These are phyloP conservation scores for Globisporangium emineosum DNA, from an alignment of 352 stramenopile species.

Conservation along the genomic window DNA sequence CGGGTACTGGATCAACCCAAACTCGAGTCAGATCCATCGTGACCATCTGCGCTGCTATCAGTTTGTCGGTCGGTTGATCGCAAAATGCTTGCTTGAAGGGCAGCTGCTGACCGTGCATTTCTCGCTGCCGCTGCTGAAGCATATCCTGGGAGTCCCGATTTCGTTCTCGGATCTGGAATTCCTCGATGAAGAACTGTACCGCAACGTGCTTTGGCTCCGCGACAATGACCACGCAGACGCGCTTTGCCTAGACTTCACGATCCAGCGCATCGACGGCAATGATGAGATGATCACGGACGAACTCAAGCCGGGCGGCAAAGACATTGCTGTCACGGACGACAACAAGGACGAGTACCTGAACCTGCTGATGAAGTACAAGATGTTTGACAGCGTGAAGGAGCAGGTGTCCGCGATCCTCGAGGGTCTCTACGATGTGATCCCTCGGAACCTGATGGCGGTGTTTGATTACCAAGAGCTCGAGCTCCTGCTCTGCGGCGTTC, in stretches of 20 bases:
- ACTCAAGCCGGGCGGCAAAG: constrained; percentile 88
- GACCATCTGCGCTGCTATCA: constrained; percentile 76
- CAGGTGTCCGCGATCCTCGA: constrained; percentile 90
- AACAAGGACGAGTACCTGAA: constrained; percentile 97
- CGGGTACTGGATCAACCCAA: constrained; percentile 83
- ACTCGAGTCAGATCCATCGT: constrained; percentile 57
- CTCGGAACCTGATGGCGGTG: constrained; percentile 81
- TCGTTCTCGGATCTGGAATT: constrained; percentile 82
- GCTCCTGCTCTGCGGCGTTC: constrained; percentile 90
- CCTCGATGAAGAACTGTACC: constrained; percentile 72
- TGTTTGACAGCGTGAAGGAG: constrained; percentile 89
- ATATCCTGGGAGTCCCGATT: constrained; percentile 75
- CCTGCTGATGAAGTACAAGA: constrained; percentile 91
- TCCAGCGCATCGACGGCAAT: constrained; percentile 49
- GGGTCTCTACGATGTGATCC: constrained; percentile 92
- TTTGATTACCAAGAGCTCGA: constrained; percentile 96
- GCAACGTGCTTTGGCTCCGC: constrained; percentile 59
- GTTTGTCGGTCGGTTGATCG: constrained; percentile 74
- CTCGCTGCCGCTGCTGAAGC: constrained; percentile 77
- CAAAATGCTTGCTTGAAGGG: constrained; percentile 73
- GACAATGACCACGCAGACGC: constrained; percentile 63
- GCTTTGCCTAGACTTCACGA: constrained; percentile 73
- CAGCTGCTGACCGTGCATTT: constrained; percentile 78
- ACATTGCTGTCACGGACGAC: constrained; percentile 90
- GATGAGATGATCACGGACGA: constrained; percentile 69